Evolutionary conservation across 129 eudicot species (phyloP).

Genomic region (Flaveria bidentis): DNA sequence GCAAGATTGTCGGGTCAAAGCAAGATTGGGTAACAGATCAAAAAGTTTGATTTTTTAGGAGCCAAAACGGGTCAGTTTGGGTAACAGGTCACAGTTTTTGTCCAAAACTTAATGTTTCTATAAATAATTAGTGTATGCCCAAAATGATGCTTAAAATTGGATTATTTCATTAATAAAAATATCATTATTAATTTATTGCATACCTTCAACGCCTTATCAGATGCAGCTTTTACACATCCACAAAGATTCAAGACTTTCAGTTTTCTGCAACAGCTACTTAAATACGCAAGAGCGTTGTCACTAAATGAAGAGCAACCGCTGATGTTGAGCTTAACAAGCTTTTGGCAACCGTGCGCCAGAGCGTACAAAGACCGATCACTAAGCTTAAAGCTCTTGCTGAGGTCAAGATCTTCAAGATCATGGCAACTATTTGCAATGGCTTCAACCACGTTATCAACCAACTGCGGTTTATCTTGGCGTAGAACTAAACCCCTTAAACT

Average conservation of each 20-base stretch:
- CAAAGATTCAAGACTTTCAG: constrained; percentile 74
- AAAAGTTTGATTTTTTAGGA: not conserved
- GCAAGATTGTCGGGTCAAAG: not conserved
- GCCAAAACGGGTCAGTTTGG: not conserved
- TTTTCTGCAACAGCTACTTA: constrained; percentile 63
- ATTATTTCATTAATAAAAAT: not conserved
- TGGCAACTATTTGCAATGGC: constrained; percentile 65
- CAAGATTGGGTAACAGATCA: not conserved
- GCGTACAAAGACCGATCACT: constrained; percentile 81
- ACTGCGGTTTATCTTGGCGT: constrained; percentile 87
- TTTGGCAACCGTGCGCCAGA: constrained; percentile 79
- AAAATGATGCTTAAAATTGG: not conserved
- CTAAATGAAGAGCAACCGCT: constrained; percentile 86
- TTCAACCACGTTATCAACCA: constrained; percentile 72
- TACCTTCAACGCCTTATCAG: constrained; percentile 85
- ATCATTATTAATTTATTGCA: not conserved
- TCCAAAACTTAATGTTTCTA: not conserved
- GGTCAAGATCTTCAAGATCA: constrained; percentile 78
- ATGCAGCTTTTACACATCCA: constrained; percentile 89
- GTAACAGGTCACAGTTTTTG: not conserved
- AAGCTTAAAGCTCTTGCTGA: constrained; percentile 89
- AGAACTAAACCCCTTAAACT: constrained; percentile 58
- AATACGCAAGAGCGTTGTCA: constrained; percentile 68
- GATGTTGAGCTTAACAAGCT: constrained; percentile 71
- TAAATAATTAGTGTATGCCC: not conserved